A percentile compares a stretch with the other conserved stretches of the same genome.
Evolutionary conservation across 139 green algal species (phyloP).

Genomic region (Volvox africanus): DNA sequence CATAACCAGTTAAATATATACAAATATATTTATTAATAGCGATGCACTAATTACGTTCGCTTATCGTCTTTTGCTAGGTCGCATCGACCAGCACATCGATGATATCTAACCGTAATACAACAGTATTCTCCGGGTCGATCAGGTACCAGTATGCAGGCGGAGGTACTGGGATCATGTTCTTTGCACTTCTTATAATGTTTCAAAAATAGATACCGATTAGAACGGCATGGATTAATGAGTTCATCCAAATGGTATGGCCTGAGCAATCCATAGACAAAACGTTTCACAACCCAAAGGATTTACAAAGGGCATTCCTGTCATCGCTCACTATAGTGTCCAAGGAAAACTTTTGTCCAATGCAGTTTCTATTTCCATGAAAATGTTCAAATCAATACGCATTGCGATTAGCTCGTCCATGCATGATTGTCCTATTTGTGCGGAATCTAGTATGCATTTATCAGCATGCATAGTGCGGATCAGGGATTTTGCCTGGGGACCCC

Average conservation of each 20-base stretch:
- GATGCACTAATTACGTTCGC: too few relatives aligned
- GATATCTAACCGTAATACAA: too few relatives aligned
- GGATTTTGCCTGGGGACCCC: too few relatives aligned
- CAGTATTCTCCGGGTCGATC: background rate
- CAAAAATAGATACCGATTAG: too few relatives aligned
- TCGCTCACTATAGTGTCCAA: conserved; percentile 17
- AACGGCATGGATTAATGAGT: background rate
- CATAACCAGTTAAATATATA: too few relatives aligned
- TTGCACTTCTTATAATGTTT: too few relatives aligned
- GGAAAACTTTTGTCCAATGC: background rate
- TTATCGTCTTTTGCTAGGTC: too few relatives aligned
- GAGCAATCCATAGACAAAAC: background rate
- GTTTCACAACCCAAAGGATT: background rate
- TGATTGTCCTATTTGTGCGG: too few relatives aligned
- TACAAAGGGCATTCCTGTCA: conserved; percentile 9
- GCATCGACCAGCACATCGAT: too few relatives aligned
- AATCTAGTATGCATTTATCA: background rate
- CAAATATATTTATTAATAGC: too few relatives aligned
- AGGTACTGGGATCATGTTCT: too few relatives aligned
- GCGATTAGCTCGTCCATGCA: background rate
- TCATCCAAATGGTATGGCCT: conserved; percentile 13
- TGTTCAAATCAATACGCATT: background rate
- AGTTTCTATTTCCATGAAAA: background rate
- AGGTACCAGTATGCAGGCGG: background rate
- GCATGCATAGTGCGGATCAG: too few relatives aligned